Evolutionary conservation across 768 basidiomycete species (phyloP), one percentile per base, ranked within the genome.

Genomic region (Rhodocollybia butyracea): DNA sequence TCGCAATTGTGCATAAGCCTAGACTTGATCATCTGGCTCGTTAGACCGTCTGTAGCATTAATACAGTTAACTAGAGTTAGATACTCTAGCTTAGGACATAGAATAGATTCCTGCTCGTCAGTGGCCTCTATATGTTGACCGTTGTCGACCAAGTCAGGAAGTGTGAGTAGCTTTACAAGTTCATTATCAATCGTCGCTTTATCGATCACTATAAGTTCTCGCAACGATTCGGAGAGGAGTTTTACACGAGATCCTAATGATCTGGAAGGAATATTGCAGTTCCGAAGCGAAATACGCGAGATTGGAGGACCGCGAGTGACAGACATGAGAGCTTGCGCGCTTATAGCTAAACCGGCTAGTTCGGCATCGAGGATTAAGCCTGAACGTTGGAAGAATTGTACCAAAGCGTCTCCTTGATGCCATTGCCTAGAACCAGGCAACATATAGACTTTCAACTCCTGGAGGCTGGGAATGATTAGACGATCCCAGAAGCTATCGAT

Each of bases 391-490:
- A 51, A 24, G 22, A 51, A 51, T 15, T 38, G 50, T 17, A 40
- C 26, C 21, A 38, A 51, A 13, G 36, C 50, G n/a, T 51, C 39
- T 21, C 36, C 39, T 36, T 51, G 50, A 40, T 51, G 50, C 50
- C 50, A 51, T 39, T 40, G 50, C 24, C 50, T 21, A 38, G 50
- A 19, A 19, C 31, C 30, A 47, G 31, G 38, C 21, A 51, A 12
- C 50, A 51, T 51, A 13, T 36, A 40, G 17, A 51, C 24, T 22
- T 51, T 36, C 27, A 51, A 10, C 15, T 38, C 36, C 24, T 27
- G 36, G 10, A 51, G 36, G 22, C 39, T 51, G 17, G 50, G 50
- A n/a, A 27, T 15, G 26, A 39, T 51, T 29, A 51, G 34, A 22
- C 22, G 21, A 38, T 21, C 36, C 34, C 34, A 40, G 17, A 51